Percentiles rank a stretch among this genome's conserved stretches.
phyloP scores from a whole-genome alignment of 2,329 filamentous ascomycete genomes.

The Emmonsiellopsis sp. region DNA sequence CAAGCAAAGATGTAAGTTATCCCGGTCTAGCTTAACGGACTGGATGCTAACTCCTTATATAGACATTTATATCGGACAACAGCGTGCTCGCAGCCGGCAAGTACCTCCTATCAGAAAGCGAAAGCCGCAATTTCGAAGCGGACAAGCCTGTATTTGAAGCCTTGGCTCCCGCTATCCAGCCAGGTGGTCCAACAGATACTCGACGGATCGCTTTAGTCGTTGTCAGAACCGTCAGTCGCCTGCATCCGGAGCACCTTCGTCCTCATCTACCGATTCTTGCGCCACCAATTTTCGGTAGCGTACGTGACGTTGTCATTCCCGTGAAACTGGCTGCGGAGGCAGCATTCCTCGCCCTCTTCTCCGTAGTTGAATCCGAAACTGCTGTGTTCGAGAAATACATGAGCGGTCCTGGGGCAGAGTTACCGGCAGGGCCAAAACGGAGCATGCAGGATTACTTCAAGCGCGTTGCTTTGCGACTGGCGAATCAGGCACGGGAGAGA shows the following conservation, averaged over 20 bases:
- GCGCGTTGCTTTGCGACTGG: slow-evolving; percentile 74
- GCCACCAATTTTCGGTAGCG: slow-evolving; percentile 75
- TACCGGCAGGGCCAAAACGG: slow-evolving; percentile 67
- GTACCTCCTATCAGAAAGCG: slow-evolving; percentile 60
- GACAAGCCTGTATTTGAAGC: slow-evolving; percentile 73
- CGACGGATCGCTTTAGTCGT: slow-evolving; percentile 81
- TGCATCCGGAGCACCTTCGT: slow-evolving; percentile 68
- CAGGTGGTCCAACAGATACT: slow-evolving; percentile 70
- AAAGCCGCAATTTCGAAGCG: slow-evolving; percentile 58
- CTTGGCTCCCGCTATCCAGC: slow-evolving; percentile 64
- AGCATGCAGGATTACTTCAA: slow-evolving; percentile 98
- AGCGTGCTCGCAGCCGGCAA: slow-evolving; percentile 84
- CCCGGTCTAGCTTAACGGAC: slow-evolving; percentile 2
- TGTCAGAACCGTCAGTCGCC: slow-evolving; percentile 71
- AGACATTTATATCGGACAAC: slow-evolving; percentile 83
- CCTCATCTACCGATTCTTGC: slow-evolving; percentile 75
- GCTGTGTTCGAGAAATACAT: slow-evolving; percentile 89
- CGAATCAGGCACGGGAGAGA: slow-evolving; percentile 78
- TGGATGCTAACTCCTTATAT: slow-evolving; percentile 14
- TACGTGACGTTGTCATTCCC: slow-evolving; percentile 85
- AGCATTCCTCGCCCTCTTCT: slow-evolving; percentile 84
- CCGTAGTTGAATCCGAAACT: slow-evolving; percentile 76
- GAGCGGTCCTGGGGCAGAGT: slow-evolving; percentile 53
- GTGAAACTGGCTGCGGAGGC: slow-evolving; percentile 93
- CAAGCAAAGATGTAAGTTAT: slow-evolving; percentile 60